These are phyloP conservation scores for Lichtheimia ornata DNA, from an alignment of 371 early-diverging fungal species.

Conservation along the genomic window DNA sequence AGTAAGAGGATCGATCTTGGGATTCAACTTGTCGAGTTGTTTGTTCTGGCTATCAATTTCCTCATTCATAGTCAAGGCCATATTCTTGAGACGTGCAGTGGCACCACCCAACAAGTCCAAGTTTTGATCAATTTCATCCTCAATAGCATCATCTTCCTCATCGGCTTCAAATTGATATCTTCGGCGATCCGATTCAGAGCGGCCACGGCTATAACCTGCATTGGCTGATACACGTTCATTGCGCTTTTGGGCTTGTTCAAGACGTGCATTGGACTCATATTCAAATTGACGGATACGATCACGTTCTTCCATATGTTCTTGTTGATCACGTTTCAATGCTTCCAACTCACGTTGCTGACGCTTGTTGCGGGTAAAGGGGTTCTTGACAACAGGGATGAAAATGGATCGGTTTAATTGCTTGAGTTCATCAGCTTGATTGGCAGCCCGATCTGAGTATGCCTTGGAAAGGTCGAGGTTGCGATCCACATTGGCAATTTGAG, in stretches of 20 bases:
- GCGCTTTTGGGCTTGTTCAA: conserved; percentile 52
- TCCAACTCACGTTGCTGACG: conserved; percentile 59
- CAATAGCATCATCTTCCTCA: conserved; percentile 68
- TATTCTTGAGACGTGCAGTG: conserved; percentile 69
- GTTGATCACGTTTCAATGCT: conserved; percentile 53
- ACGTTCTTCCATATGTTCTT: conserved; percentile 48
- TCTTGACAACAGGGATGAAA: conserved; percentile 71
- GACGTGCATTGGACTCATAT: conserved; percentile 41
- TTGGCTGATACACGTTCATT: conserved; percentile 43
- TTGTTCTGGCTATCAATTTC: conserved; percentile 77
- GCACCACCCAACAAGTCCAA: conserved; percentile 67
- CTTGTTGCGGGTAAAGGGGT: conserved; percentile 63
- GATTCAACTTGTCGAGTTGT: conserved; percentile 27
- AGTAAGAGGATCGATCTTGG: conserved; percentile 47
- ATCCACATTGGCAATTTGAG: conserved; percentile 75
- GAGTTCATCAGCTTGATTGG: conserved; percentile 73
- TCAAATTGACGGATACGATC: conserved; percentile 27
- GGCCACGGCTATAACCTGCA: conserved; percentile 47
- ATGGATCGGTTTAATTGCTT: conserved; percentile 81
- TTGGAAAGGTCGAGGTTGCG: conserved; percentile 74
- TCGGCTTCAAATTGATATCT: conserved; percentile 69
- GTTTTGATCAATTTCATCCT: conserved; percentile 82
- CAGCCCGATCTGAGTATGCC: conserved; percentile 71
- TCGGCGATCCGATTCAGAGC: conserved; percentile 59
- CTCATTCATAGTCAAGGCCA: conserved; percentile 72